Base-by-base conservation (phyloP, 805 yeast species). In the Limtongozyma cylindracea region DNA sequence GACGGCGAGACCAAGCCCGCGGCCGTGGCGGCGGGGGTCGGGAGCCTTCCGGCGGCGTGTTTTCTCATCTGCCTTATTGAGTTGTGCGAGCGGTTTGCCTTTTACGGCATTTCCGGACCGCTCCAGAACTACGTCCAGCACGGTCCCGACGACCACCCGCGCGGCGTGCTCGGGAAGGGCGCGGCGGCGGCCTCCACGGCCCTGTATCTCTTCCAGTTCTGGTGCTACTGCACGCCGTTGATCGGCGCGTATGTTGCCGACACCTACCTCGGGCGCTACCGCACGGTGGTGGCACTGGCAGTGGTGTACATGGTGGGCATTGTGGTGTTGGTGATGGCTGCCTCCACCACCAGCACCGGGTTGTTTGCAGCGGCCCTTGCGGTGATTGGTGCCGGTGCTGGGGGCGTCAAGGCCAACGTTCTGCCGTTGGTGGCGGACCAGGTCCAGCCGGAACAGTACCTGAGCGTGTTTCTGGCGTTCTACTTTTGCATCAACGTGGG, bases 161-260 rank as follows among this genome's bases (percentile, higher is more conserved):
- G 34, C 16, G 73, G 78, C 41, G 63, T 68, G 8, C 52, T 74
- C 27, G 56, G 57, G 21, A 50, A 69, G 32, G 66, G 69, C 24
- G 49, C 58, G 25, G 53, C 53, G 26, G 61, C 65, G 30, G 77
- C 88, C 14, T 65, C 73, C 17, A 80, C 73, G 16, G 52, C 73
- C 28, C 59, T 74, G 10, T 64, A 71, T 39, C 63, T 72, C 34
- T 65, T 72, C 54, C 77, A 70, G 38, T 74, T 74, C 39, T 69
- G 80, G 73, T 69, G 80, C 38, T 74, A 73, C 41, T 53, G 72
- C 21, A 70, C 84, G 20, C 91, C 91, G 15, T 51, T 74, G 24
- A 51, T 67, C 25, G 82, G 80, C 32, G 88, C 78, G 24, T 61
- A 65, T 43, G 33, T 72, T 13, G 66, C 88, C 24, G 91, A 74